Conservation (phyloP, 257 asterid species). For the Datura wrightii region DNA sequence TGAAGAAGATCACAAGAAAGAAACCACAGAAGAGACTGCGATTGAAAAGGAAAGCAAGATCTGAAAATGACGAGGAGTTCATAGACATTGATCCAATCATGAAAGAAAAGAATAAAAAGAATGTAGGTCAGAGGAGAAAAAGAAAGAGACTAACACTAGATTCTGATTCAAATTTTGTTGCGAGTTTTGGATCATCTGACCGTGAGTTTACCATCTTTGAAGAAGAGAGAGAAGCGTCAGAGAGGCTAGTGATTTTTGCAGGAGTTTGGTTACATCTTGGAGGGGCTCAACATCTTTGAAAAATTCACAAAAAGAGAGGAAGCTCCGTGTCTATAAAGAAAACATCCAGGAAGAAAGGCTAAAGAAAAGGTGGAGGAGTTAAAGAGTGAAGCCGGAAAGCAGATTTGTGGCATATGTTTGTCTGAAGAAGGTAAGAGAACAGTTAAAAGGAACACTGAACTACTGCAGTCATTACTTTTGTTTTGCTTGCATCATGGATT, state of each 20-base stretch:
- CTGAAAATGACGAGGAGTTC: conserved; percentile 42
- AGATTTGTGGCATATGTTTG: conserved; percentile 89
- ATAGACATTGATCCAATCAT: conserved; percentile 34
- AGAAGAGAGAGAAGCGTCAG: conserved; percentile 88
- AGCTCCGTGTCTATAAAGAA: conserved; percentile 45
- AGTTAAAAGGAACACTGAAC: conserved; percentile 67
- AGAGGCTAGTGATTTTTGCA: conserved; percentile 68
- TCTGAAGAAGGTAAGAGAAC: conserved; percentile 85
- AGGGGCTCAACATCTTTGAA: conserved; percentile 55
- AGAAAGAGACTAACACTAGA: conserved; percentile 48
- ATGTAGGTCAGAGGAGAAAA: conserved; percentile 43
- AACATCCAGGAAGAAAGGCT: conserved; percentile 60
- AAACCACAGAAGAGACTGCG: conserved; percentile 38
- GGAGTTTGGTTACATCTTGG: conserved; percentile 44
- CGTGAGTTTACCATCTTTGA: conserved; percentile 77
- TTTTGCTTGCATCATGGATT: conserved; percentile 91
- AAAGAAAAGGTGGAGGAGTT: conserved; percentile 66
- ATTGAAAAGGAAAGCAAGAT: conserved; percentile 41
- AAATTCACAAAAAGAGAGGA: conserved; percentile 46
- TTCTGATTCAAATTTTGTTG: conserved; percentile 74
- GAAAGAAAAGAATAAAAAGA: conserved; percentile 48
- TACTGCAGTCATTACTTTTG: conserved; percentile 93
- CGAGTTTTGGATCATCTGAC: conserved; percentile 68
- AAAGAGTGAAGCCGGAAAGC: conserved; percentile 70
- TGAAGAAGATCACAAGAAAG: conserved; percentile 42